Conservation (phyloP, 73 alveolate genomes). For the Urostyla sp. region DNA sequence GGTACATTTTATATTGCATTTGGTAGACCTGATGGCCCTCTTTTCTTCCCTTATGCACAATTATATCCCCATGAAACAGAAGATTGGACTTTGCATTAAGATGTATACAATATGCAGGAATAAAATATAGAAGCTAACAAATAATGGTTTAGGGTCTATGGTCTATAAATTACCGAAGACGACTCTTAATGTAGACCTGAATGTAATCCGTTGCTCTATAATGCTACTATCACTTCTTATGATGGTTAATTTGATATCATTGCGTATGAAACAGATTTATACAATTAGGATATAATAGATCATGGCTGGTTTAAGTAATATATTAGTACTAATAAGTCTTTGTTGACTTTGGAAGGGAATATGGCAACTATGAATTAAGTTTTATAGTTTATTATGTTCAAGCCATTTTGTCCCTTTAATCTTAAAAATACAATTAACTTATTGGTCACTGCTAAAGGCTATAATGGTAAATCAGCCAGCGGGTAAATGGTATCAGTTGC, state of each 20-base stretch:
- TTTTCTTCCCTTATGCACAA: constrained; percentile 6
- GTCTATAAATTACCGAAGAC: constrained; percentile 27
- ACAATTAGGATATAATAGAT: no score
- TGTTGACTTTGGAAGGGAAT: neutral
- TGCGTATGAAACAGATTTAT: no score
- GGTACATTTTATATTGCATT: neutral
- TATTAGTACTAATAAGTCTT: no score
- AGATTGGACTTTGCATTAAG: neutral
- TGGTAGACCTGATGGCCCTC: neutral
- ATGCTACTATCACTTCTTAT: neutral
- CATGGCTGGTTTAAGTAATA: no score
- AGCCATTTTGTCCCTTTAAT: constrained; percentile 30
- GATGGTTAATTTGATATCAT: constrained; percentile 28
- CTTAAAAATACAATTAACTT: neutral
- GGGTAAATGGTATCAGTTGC: constrained; percentile 46
- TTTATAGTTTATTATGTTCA: neutral
- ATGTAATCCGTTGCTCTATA: constrained; percentile 5
- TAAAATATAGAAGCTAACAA: constrained; percentile 5
- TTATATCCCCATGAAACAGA: neutral
- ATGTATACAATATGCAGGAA: neutral
- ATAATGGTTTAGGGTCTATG: neutral
- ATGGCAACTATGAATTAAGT: neutral
- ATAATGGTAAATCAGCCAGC: constrained; percentile 25
- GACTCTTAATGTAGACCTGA: constrained; percentile 46
- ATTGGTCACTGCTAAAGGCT: neutral